A percentile compares a stretch with the other conserved stretches of the same genome.
Conservation (phyloP, 176 grass and related monocot species). For the Saccharum officinarum region DNA sequence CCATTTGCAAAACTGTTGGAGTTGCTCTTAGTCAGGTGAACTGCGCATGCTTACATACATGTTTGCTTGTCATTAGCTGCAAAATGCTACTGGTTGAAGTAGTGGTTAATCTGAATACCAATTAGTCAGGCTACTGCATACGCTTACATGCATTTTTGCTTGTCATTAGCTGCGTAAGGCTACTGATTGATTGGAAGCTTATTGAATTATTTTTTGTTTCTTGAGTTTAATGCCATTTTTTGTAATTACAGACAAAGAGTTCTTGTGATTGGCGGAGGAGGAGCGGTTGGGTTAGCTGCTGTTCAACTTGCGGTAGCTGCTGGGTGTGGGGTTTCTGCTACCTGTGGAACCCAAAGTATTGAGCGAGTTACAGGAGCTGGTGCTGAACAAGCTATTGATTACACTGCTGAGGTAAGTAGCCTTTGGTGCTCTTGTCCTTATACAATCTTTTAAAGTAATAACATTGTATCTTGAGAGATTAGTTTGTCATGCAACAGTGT, state of each 20-base stretch:
- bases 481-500: not conserved
- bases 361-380: slow-evolving; percentile 65
- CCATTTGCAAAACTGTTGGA: no score
- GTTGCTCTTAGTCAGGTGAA: not conserved
- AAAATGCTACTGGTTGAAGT: not conserved
- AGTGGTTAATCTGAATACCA: not conserved
- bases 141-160: not conserved
- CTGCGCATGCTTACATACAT: not conserved
- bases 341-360: slow-evolving; percentile 84
- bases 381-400: slow-evolving; percentile 95
- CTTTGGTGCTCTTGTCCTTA: not conserved
- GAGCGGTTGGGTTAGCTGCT: slow-evolving; percentile 84
- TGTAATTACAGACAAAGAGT: slow-evolving; percentile 70
- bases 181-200: slow-evolving; percentile 14
- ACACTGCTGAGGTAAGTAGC: slow-evolving; percentile 68
- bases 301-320: slow-evolving; percentile 79
- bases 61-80: slow-evolving; percentile 1
- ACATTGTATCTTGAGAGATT: slow-evolving; percentile 1
- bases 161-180: not conserved
- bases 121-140: not conserved
- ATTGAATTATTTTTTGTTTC: slow-evolving; percentile 13
- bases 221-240: slow-evolving; percentile 1
- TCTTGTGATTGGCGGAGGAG: slow-evolving; percentile 94
- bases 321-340: slow-evolving; percentile 72
- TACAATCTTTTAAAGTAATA: slow-evolving; percentile 11